A percentile compares a stretch with the other conserved stretches of the same genome.
Evolutionary conservation across 2,329 filamentous ascomycete species (phyloP).

Genomic region (Hypoxylon sp.): DNA sequence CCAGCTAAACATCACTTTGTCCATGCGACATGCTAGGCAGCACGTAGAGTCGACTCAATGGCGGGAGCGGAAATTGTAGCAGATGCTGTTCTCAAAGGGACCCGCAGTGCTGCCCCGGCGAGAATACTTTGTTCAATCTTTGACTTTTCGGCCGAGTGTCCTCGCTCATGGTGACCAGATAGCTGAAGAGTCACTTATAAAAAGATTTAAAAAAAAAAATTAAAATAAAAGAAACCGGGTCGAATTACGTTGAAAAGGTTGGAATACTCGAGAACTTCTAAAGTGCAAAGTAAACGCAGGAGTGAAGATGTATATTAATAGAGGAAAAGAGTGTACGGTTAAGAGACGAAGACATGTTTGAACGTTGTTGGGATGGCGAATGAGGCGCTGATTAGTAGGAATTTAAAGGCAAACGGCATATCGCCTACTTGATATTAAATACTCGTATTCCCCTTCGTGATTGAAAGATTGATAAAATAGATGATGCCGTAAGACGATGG

Average conservation of each 20-base stretch:
- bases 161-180: too few species aligned
- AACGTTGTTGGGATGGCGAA: not conserved
- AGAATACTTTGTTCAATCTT: not conserved
- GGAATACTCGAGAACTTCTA: not conserved
- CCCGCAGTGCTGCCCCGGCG: not conserved
- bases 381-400: not conserved
- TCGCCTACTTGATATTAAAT: not conserved
- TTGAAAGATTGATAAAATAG: conserved; percentile 17
- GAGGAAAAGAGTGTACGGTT: not conserved
- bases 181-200: too few species aligned
- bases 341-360: not conserved
- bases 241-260: not conserved
- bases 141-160: not conserved
- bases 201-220: too few species aligned
- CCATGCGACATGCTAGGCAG: not conserved
- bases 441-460: conserved; percentile 8
- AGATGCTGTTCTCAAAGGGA: not conserved
- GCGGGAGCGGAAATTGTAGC: too few species aligned
- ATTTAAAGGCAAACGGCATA: conserved; percentile 1
- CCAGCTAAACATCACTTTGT: not conserved
- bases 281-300: not conserved
- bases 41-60: not conserved
- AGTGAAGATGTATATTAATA: not conserved
- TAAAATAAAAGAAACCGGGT: not conserved
- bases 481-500: conserved; percentile 7